Evolutionary conservation across 352 stramenopile species (phyloP), one percentile per base, ranked within the genome.

Genomic region (Blastocystis sp.): DNA sequence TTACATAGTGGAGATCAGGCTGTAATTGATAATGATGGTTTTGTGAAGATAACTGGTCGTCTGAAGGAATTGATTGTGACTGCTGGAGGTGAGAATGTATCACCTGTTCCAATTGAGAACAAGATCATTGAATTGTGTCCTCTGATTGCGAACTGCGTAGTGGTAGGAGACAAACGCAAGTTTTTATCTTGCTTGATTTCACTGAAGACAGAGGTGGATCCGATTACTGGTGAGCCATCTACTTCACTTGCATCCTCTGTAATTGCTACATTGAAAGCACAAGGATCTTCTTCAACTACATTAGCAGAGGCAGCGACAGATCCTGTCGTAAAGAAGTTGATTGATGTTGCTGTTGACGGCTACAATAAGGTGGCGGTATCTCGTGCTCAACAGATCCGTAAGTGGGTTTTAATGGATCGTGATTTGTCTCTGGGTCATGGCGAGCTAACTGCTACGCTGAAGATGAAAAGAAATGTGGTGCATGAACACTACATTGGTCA

Each of bases 41-140:
- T 98, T 90, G 94, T 97, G 92, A 92, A 90, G 54, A 98, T 98
- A 87, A 98, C 95, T 22, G 95, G 95, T 27, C 95, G 95, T 76
- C 98, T 98, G 92, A 98, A 98, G 91, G 95, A 98, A 91, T 90
- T 98, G 30, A 95, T 98, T 77, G 95, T 97, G 88, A 98, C 95
- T 60, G 95, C 95, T 19, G 95, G 95, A 90, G 95, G 95, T 37
- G 95, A 98, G 91, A 98, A 98, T 91, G 92, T 98, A 15, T 92
- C 95, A 35, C 95, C 95, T 60, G 94, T 97, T 7, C 91, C 95
- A 35, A 95, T 97, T 89, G 95, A 97, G 87, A 93, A 98, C 89
- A 93, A 92, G 30, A 91, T 98, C 44, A 98, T 98, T 92, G 92
- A 95, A 59, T 93, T 95, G 73, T 90, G 97, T 11, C 92, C 92